A percentile compares a stretch with the other conserved stretches of the same genome.
Conservation (phyloP, 495 filamentous ascomycete species). For the Apodospora peruviana region DNA sequence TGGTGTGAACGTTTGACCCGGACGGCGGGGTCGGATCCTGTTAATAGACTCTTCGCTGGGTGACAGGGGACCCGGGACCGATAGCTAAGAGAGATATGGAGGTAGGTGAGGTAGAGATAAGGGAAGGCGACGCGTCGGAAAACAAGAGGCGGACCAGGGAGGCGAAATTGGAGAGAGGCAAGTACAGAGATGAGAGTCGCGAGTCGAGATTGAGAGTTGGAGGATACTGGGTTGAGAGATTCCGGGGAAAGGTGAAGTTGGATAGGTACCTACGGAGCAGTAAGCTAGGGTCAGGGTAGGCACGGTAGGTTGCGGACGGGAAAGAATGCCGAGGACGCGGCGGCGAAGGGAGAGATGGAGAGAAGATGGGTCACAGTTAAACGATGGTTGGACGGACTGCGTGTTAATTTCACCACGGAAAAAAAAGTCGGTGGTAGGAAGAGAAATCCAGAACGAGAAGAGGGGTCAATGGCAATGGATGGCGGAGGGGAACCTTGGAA, state of each 20-base stretch:
- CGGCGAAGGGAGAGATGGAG: neutral
- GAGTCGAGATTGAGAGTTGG: neutral
- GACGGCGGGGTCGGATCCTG: neutral
- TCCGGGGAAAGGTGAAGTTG: neutral
- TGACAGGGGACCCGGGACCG: constrained; percentile 8
- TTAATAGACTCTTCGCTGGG: neutral
- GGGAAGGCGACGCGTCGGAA: neutral
- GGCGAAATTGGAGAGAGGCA: neutral
- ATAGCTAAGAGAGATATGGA: constrained; percentile 4
- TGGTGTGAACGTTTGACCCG: constrained; percentile 6
- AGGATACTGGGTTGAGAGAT: neutral
- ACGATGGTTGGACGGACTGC: neutral
- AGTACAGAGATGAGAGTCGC: neutral
- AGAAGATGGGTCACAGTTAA: constrained; percentile 1
- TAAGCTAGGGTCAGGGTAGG: neutral
- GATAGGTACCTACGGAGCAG: neutral
- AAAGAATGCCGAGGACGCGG: neutral
- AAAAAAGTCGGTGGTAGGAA: constrained; percentile 15
- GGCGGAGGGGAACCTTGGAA: constrained; percentile 1
- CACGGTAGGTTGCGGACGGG: neutral
- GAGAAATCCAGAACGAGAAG: constrained; percentile 17
- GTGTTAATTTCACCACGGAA: neutral
- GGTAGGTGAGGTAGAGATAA: neutral
- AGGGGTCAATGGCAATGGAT: constrained; percentile 15
- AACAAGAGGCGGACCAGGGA: neutral